phyloP scores from a whole-genome alignment of 208 protist species.

The Endotrypanum monterogeii region DNA sequence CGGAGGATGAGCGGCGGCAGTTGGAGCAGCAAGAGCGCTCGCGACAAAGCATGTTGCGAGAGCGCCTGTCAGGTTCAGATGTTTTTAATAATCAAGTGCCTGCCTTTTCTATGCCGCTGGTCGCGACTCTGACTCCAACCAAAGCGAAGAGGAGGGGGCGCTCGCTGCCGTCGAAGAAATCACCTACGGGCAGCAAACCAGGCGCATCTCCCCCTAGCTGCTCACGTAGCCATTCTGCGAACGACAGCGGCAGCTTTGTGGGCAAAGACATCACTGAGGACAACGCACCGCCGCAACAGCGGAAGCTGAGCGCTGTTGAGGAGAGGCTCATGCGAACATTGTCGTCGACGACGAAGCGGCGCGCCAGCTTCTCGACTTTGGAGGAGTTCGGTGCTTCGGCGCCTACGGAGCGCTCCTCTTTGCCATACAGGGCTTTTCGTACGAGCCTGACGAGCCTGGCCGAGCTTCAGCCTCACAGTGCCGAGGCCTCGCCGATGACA shows the following conservation, averaged over 20 bases:
- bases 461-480: conserved; percentile 4
- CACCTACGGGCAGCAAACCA: not conserved
- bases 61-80: not conserved
- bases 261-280: not conserved
- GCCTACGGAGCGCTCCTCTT: not conserved
- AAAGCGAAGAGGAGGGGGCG: not conserved
- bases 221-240: conserved; percentile 14
- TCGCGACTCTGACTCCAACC: not conserved
- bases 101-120: not conserved
- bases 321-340: conserved; percentile 15
- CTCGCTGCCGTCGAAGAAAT: not conserved
- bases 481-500: conserved; percentile 13
- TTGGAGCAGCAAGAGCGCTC: not conserved
- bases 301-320: conserved; percentile 14
- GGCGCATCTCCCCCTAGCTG: not conserved
- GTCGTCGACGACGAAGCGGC: conserved; percentile 15
- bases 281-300: not conserved
- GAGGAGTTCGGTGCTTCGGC: not conserved
- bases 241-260: not conserved
- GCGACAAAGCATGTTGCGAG: not conserved
- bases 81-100: not conserved
- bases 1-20: conserved; percentile 32
- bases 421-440: not conserved
- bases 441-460: conserved; percentile 20
- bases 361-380: not conserved